Conservation (phyloP, 116 monocot species). For the Trichopus zeylanicus region DNA sequence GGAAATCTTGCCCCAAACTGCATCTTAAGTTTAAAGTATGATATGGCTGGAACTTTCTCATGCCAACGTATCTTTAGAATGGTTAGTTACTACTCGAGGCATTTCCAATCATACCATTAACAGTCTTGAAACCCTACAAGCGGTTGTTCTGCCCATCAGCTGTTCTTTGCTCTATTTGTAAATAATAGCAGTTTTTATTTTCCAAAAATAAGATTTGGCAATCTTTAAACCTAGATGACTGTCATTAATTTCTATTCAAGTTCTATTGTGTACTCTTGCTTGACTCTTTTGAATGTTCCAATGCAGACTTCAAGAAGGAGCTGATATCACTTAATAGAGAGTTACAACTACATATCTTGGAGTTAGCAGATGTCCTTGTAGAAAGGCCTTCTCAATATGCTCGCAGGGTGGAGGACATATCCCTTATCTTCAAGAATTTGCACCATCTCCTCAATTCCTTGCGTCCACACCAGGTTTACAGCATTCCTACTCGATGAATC, state of each 20-base stretch:
- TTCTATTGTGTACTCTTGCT: too few relatives aligned
- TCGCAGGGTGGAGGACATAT: constrained; percentile 89
- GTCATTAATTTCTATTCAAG: too few relatives aligned
- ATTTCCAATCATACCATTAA: too few relatives aligned
- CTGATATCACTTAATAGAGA: constrained; percentile 83
- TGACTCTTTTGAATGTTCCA: not conserved
- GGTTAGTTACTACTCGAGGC: too few relatives aligned
- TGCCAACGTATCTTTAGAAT: not conserved
- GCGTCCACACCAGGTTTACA: constrained; percentile 79
- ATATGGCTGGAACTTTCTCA: not conserved
- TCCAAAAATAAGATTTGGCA: too few relatives aligned
- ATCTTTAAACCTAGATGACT: too few relatives aligned
- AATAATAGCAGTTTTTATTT: too few relatives aligned
- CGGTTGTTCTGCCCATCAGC: too few relatives aligned
- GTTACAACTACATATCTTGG: constrained; percentile 88
- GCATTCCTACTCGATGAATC: not conserved
- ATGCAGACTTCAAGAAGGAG: constrained; percentile 83
- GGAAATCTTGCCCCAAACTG: too few relatives aligned
- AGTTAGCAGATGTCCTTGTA: constrained; percentile 90
- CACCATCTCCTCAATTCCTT: constrained; percentile 98
- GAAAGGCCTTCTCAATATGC: constrained; percentile 99
- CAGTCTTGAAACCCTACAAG: too few relatives aligned
- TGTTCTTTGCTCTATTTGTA: too few relatives aligned
- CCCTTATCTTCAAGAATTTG: constrained; percentile 93
- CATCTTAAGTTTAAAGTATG: too few relatives aligned